Evolutionary conservation across 129 eudicot species (phyloP), one percentile per base, ranked within the genome.

Genomic region (Sambucus nigra): DNA sequence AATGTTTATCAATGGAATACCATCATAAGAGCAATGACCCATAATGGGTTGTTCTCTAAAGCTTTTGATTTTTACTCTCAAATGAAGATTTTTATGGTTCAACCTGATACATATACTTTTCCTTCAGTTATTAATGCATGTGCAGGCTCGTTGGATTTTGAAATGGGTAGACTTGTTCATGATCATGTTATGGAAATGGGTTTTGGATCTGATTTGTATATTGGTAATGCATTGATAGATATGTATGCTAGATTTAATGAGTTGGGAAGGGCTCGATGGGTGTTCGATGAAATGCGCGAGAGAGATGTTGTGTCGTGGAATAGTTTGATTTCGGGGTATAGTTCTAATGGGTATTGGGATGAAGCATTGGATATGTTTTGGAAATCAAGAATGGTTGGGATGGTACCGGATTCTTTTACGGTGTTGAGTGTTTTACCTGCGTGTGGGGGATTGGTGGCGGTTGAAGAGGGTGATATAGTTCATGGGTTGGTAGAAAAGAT

Each of bases 41-140:
- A 71, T 49, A 77, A 71, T 61, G 86, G 76, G 21, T 63, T 80
- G 17, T 76, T 25, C 61, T 14, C 42, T 38, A 49, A 80, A 22
- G 85, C 89, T 14, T 60, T 83, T 44, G 56, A 55, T 38, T 68
- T 74, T 59, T 83, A 78, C 40, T 40, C 22, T 3, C 51, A 72
- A 24, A 77, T 85, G 89, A 62, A 65, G 53, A 65, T 7, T 22
- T 63, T 67, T 60, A 68, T 58, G 14, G 47, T 85, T 62, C 59
- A 49, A 28, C 86, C 86, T 0, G 89, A 85, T 67, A 74, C 55
- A 0, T 74, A 71, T 33, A 85, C 89, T 17, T 85, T 80, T 47
- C 89, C 95, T 62, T 74, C 89, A 18, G 82, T 85, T 50, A 80
- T 85, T 22, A 85, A 80, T 66, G 65, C 89, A 11, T 80, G 86